Evolutionary conservation across 345 rosid genomes (phyloP), one percentile per base, ranked within the genome.

Genomic region (Nasturtium officinale): DNA sequence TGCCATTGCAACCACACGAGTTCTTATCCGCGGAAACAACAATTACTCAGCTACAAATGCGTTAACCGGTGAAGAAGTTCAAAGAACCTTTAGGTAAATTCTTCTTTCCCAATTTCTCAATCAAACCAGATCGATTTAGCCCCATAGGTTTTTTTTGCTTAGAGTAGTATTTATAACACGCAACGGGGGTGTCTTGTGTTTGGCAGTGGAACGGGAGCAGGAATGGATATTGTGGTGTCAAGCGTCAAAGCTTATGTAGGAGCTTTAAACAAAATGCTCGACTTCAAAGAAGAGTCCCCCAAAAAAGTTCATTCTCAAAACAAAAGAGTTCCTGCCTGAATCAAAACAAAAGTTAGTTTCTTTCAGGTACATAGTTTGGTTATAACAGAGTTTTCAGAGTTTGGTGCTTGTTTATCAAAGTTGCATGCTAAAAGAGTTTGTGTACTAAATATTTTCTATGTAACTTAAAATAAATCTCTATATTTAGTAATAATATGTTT

Each of bases 1-100:
- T 82, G 99, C 97, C 9, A 92, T 96, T 46, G 99, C 99, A 52
- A 83, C 91, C 23, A 92, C 99, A 2, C 90, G 99, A 13, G 99
- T 96, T 81, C 74, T 89, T 45, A 86, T 96, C 67, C 92, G 90
- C 8, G 88, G 87, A n/a, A 87, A 87, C 57, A 77, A 77, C 71
- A 76, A 62, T 32, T 77, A 70, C 51, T 5, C 63, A 2, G 48
- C 85, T 13, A 87, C 89, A 42, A 83, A 86, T 56, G 88, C 87
- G 78, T 51, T 76, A 62, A 88, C 88, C 1, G 92, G 88, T 51
- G 90, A 95, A 80, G 71, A 77, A 26, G 45, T 83, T 53, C 69
- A 72, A 45, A 86, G 94, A 51, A 85, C 94, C 68, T 90, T 89
- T 60, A 90, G 99, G 98, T 91, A 84, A 38, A 65, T n/a, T 11